These are phyloP conservation scores for Lyophyllum shimeji DNA, from an alignment of 768 basidiomycete genomes.

Conservation along the genomic window DNA sequence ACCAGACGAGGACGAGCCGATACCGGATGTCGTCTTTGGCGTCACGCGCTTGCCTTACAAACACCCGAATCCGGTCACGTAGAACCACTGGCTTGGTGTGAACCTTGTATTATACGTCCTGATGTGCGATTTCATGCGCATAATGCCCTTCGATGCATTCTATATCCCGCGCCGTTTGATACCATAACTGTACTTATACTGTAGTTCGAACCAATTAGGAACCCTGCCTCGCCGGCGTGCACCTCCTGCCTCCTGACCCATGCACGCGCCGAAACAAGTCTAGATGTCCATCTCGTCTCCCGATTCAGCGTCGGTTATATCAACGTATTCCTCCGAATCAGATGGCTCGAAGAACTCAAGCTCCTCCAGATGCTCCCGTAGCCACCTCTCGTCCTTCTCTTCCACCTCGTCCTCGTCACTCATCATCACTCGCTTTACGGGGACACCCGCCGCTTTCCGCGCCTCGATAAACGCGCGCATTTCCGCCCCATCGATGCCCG, in stretches of 20 bases:
- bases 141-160: conserved; percentile 1
- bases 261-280: not conserved
- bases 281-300: conserved; percentile 13
- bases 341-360: conserved; percentile 62
- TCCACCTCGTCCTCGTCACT: conserved; percentile 43
- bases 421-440: conserved; percentile 48
- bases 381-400: conserved; percentile 46
- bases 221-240: not conserved
- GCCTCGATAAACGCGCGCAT: conserved; percentile 46
- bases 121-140: not conserved
- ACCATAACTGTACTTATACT: not conserved
- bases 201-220: not conserved
- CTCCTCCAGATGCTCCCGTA: conserved; percentile 46
- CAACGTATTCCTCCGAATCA: conserved; percentile 40
- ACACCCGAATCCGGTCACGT: conserved; percentile 12
- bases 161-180: conserved; percentile 2
- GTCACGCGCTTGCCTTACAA: conserved; percentile 37
- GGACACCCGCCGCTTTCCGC: conserved; percentile 40
- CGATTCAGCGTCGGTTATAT: conserved; percentile 27
- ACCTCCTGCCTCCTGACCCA: not conserved
- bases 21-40: conserved; percentile 54
- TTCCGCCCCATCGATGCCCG: conserved; percentile 37
- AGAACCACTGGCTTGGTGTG: not conserved
- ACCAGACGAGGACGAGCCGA: conserved; percentile 28
- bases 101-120: conserved; percentile 4